Conservation (phyloP, 768 basidiomycete genomes). For the Lactarius hatsudake region DNA sequence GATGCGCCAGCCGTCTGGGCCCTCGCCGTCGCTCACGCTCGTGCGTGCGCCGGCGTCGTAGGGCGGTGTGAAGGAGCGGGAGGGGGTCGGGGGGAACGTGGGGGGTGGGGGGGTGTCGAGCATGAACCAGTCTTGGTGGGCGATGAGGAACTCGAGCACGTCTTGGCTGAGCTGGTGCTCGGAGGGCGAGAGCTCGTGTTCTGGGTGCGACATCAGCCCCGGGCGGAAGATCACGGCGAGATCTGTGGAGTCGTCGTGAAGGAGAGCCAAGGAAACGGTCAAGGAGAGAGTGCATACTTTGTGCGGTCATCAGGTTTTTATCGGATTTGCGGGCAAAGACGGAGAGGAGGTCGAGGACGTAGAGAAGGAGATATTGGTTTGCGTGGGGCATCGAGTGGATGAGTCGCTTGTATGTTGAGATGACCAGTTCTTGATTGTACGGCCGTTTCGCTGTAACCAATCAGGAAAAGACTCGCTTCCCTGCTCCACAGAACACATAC, state of each 20-base stretch:
- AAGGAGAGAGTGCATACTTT: conserved; percentile 57
- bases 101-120: conserved; percentile 79
- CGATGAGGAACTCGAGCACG: conserved; percentile 93
- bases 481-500: conserved; percentile 41
- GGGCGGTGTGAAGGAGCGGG: conserved; percentile 23
- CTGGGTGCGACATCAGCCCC: conserved; percentile 85
- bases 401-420: conserved; percentile 77
- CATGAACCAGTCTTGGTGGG: conserved; percentile 95
- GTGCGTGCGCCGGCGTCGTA: conserved; percentile 28
- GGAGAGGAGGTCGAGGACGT: conserved; percentile 92
- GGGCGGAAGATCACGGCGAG: conserved; percentile 97
- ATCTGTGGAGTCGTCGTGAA: conserved; percentile 47
- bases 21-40: conserved; percentile 39
- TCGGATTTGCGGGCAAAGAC: conserved; percentile 91
- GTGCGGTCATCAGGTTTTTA: conserved; percentile 93
- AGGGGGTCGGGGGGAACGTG: conserved; percentile 27
- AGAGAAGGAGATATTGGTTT: conserved; percentile 95
- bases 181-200: conserved; percentile 79
- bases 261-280: not conserved
- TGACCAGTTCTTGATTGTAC: conserved; percentile 66
- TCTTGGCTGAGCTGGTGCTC: conserved; percentile 87
- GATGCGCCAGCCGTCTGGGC: conserved; percentile 35
- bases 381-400: conserved; percentile 82
- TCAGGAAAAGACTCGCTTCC: not conserved
- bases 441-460: conserved; percentile 56